Evolutionary conservation across 345 rosid genomes (phyloP), one percentile per base, ranked within the genome.

Genomic region (Moricandia moricandioides): DNA sequence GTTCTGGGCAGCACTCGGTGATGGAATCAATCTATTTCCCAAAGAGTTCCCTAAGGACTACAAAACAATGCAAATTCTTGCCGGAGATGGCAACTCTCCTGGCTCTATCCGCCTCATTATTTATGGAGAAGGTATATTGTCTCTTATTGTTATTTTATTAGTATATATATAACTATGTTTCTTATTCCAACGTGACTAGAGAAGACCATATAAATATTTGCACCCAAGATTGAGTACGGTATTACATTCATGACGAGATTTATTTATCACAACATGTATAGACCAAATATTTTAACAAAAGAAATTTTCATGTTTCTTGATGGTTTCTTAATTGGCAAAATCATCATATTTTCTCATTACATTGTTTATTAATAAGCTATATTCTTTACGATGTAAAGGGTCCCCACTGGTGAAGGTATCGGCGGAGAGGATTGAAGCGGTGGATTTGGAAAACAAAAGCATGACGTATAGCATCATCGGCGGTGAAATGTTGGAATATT

Each of bases 71-170:
- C 82, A 88, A 78, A 87, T 91, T 29, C 87, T 91, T 1, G 83
- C 89, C 64, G 97, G 98, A 11, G 97, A 94, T 64, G 98, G 96
- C 62, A 89, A 87, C 80, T 77, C 85, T 33, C 80, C 87, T 30
- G 95, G 97, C 71, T 85, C 98, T 10, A 59, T 91, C 67, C 96
- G 96, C 49, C 88, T 82, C 81, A 49, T 93, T 33, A 85, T 72
- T 5, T 93, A 91, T 31, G 89, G 79, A 45, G 96, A 91, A 35
- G 96, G 78, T 74, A 56, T n/a, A 59, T 26, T 45, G 51, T 56
- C 40, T 59, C 52, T 8, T 13, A 43, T 43, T 43, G 16, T 12
- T 43, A 13, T n/a, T n/a, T n/a, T 47, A 18, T 47, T 47, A 49
- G 10, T 21, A 49, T 49, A 49, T 49, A 49, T 37, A n/a, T 47